Evolutionary conservation across 192 early-diverging fungal genomes (phyloP).

Genomic region (Funneliformis geosporum): DNA sequence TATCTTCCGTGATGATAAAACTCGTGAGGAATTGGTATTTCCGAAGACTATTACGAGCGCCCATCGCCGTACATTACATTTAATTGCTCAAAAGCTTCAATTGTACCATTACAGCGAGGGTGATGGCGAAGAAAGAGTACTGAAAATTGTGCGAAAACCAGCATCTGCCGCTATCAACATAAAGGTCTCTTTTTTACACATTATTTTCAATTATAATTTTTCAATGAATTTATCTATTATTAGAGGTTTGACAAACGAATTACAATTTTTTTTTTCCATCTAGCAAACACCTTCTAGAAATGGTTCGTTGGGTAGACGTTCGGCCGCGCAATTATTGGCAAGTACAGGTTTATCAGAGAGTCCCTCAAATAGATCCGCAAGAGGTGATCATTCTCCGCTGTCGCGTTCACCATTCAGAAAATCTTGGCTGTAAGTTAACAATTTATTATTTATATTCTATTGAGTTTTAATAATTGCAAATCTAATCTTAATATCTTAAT

Average conservation of each 20-base stretch:
- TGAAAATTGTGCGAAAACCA: conserved; percentile 47
- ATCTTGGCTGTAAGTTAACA: conserved; percentile 31
- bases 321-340: conserved; percentile 23
- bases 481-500: neutral
- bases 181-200: neutral
- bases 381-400: conserved; percentile 31
- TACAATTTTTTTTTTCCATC: neutral
- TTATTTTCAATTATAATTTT: neutral
- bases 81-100: conserved; percentile 73
- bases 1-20: conserved; percentile 69
- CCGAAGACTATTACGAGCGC: conserved; percentile 59
- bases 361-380: conserved; percentile 29
- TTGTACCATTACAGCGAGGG: conserved; percentile 53
- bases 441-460: neutral
- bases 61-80: conserved; percentile 62
- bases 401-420: conserved; percentile 34
- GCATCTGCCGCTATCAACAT: conserved; percentile 31
- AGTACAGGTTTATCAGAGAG: conserved; percentile 28
- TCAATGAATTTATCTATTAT: too few species aligned
- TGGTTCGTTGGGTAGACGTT: conserved; percentile 31
- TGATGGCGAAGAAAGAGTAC: conserved; percentile 48
- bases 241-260: too few species aligned
- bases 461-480: neutral
- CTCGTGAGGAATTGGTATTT: conserved; percentile 66
- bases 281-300: conserved; percentile 27